A percentile compares a stretch with the other conserved stretches of the same genome.
Evolutionary conservation across 2,329 filamentous ascomycete species (phyloP).

Genomic region (Dissoconium aciculare): DNA sequence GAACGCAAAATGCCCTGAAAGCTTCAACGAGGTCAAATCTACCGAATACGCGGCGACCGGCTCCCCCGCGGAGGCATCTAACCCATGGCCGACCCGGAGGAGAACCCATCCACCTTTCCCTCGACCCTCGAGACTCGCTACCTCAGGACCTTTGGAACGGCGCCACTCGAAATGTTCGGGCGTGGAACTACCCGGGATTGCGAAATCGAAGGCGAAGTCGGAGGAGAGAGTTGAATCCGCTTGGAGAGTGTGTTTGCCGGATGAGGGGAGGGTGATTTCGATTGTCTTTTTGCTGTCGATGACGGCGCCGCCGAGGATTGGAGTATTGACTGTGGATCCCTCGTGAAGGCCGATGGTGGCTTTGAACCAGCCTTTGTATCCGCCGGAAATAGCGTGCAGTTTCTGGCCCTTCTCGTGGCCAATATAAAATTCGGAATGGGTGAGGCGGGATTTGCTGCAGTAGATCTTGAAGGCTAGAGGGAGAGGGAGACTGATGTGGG

Average conservation of each 20-base stretch:
- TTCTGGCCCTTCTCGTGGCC: neutral
- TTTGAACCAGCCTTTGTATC: slow-evolving; percentile 1
- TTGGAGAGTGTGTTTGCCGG: neutral
- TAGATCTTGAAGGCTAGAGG: slow-evolving; percentile 1
- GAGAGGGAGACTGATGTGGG: neutral
- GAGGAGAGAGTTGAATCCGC: neutral
- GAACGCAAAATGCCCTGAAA: no score
- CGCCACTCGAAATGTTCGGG: slow-evolving; percentile 2
- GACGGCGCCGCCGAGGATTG: neutral
- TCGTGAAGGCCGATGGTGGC: slow-evolving; percentile 1
- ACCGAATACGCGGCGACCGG: no score
- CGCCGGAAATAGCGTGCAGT: slow-evolving; percentile 2
- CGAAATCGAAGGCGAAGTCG: slow-evolving; percentile 1
- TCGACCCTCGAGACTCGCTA: slow-evolving; percentile 1
- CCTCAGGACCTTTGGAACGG: slow-evolving; percentile 1
- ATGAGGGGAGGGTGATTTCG: slow-evolving; percentile 1
- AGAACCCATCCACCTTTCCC: neutral
- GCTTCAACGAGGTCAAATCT: no score
- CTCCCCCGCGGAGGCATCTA: no score
- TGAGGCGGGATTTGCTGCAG: slow-evolving; percentile 1
- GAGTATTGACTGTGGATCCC: neutral
- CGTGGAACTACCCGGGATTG: neutral
- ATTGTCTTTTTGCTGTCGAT: neutral
- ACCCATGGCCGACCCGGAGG: no score
- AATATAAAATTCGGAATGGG: slow-evolving; percentile 1